These are phyloP conservation scores for Pulveroboletus sp. DNA, from an alignment of 768 basidiomycete species.

Conservation along the genomic window DNA sequence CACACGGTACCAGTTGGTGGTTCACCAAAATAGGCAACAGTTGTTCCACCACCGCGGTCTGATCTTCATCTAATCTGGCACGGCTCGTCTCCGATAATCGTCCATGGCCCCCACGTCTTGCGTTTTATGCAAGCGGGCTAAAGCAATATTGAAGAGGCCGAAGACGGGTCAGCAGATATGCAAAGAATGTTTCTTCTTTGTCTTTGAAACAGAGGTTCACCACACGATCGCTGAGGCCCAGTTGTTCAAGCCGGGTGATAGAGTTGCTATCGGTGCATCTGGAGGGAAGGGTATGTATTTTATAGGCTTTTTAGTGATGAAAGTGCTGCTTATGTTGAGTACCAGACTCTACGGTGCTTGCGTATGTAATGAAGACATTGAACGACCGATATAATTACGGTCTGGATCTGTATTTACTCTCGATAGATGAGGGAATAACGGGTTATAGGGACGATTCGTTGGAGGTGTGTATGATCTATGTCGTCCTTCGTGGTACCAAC, in stretches of 20 bases:
- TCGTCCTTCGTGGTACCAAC: conserved; percentile 3
- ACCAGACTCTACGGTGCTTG: conserved; percentile 94
- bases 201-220: conserved; percentile 98
- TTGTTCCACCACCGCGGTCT: too few species aligned
- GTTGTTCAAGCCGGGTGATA: conserved; percentile 85
- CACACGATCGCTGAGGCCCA: conserved; percentile 82
- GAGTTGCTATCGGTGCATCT: conserved; percentile 95
- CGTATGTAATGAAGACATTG: conserved; percentile 92
- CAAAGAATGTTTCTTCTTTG: conserved; percentile 91
- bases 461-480: conserved; percentile 51
- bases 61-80: too few species aligned
- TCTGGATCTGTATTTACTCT: conserved; percentile 84
- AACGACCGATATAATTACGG: conserved; percentile 94
- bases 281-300: conserved; percentile 83
- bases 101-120: conserved; percentile 79
- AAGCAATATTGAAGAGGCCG: conserved; percentile 88
- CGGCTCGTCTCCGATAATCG: background rate
- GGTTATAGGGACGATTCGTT: conserved; percentile 97
- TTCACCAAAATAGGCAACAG: conserved; percentile 10
- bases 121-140: conserved; percentile 65
- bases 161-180: conserved; percentile 98
- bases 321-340: background rate
- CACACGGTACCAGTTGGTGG: background rate
- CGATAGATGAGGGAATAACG: conserved; percentile 98
- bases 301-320: background rate